Evolutionary conservation across 2,329 filamentous ascomycete genomes (phyloP).

Genomic region (Rasamsonia emersonii): DNA sequence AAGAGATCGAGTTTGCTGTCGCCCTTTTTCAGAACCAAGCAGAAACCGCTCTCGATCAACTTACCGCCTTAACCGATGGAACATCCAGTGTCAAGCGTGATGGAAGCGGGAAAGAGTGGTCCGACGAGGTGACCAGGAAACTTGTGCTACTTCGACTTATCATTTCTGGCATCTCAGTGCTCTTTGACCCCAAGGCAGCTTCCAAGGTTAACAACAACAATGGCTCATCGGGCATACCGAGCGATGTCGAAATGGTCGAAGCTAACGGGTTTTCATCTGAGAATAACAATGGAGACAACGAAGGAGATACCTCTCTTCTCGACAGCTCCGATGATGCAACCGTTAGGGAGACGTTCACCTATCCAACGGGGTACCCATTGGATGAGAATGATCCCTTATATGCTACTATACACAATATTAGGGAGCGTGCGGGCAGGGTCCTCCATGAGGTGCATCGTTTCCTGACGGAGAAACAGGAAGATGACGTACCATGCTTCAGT

Average conservation of each 20-base stretch:
- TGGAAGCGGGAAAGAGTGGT: constrained; percentile 98
- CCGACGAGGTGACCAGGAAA: constrained; percentile 87
- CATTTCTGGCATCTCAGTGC: constrained; percentile 76
- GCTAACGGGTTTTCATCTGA: constrained; percentile 23
- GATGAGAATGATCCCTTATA: constrained; percentile 58
- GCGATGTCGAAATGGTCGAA: constrained; percentile 40
- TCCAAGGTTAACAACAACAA: constrained; percentile 46
- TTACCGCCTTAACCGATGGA: constrained; percentile 72
- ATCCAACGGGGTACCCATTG: constrained; percentile 79
- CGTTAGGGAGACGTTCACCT: constrained; percentile 76
- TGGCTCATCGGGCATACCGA: constrained; percentile 27
- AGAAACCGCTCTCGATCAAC: constrained; percentile 62
- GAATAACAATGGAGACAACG: constrained; percentile 15
- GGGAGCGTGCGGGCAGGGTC: constrained; percentile 69
- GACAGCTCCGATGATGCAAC: constrained; percentile 50
- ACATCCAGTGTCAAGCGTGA: constrained; percentile 77
- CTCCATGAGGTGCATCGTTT: constrained; percentile 80
- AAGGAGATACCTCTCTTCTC: constrained; percentile 41
- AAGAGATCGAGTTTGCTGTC: constrained; percentile 81
- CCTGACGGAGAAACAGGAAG: constrained; percentile 74
- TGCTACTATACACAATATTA: constrained; percentile 66
- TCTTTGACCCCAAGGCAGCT: constrained; percentile 74
- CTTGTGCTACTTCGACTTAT: constrained; percentile 82
- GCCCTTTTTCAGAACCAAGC: constrained; percentile 82
- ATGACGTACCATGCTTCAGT: constrained; percentile 93